Percentiles rank a stretch among this genome's conserved stretches.
phyloP scores from a whole-genome alignment of 2,329 filamentous ascomycete genomes.

The Fusarium verrucosum region DNA sequence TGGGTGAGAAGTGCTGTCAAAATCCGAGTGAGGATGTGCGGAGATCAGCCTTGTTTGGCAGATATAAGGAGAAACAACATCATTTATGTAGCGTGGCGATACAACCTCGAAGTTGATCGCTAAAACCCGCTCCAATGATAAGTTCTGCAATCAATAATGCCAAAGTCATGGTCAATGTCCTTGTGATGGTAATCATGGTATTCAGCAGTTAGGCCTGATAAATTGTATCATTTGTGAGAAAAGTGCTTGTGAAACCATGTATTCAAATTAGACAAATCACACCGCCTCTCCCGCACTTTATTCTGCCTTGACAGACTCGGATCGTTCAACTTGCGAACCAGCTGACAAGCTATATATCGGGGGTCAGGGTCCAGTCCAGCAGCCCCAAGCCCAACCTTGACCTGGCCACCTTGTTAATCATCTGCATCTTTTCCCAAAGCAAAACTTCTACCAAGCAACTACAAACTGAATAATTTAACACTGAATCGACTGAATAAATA shows the following conservation, averaged over 20 bases:
- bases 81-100: neutral
- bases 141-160: neutral
- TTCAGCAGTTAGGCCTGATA: neutral
- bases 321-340: slow-evolving; percentile 32
- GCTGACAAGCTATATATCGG: slow-evolving; percentile 31
- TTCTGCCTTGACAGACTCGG: slow-evolving; percentile 20
- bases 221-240: slow-evolving; percentile 17
- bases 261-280: slow-evolving; percentile 21
- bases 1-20: neutral
- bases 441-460: neutral
- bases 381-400: slow-evolving; percentile 9
- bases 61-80: neutral
- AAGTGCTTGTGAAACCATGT: slow-evolving; percentile 17
- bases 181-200: slow-evolving; percentile 1
- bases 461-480: neutral
- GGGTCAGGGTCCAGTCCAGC: slow-evolving; percentile 4
- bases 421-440: neutral
- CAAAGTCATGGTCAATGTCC: neutral
- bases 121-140: neutral
- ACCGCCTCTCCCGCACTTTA: slow-evolving; percentile 24
- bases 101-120: neutral
- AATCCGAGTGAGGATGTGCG: neutral
- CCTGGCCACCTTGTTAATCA: neutral
- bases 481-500: neutral
- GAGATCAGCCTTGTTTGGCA: slow-evolving; percentile 1